phyloP scores from a whole-genome alignment of 116 monocot species.

The Trichopus zeylanicus region DNA sequence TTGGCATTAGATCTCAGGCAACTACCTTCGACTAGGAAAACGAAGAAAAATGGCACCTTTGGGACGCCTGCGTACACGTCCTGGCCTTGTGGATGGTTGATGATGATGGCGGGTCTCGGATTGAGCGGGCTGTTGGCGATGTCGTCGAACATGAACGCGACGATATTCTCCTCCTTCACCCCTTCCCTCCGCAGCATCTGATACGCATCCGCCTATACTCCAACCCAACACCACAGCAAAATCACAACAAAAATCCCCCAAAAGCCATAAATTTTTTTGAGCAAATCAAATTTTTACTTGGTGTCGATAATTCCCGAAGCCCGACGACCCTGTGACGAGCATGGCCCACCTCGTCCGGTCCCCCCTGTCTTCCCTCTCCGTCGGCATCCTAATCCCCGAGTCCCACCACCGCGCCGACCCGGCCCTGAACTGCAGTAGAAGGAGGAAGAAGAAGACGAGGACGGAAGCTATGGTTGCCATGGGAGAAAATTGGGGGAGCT shows the following conservation, averaged over 20 bases:
- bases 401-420: slow-evolving; percentile 13
- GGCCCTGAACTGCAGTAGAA: slow-evolving; percentile 2
- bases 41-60: slow-evolving; percentile 49
- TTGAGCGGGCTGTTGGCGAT: slow-evolving; percentile 68
- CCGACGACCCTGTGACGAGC: slow-evolving; percentile 78
- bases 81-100: slow-evolving; percentile 67
- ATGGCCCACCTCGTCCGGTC: slow-evolving; percentile 79
- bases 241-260: too few relatives aligned
- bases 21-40: too few relatives aligned
- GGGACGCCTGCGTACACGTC: slow-evolving; percentile 85
- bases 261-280: too few relatives aligned
- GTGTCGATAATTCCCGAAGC: slow-evolving; percentile 83
- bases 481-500: not conserved
- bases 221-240: not conserved
- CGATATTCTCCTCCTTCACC: slow-evolving; percentile 84
- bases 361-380: slow-evolving; percentile 19
- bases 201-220: slow-evolving; percentile 81
- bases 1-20: too few relatives aligned
- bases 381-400: slow-evolving; percentile 44
- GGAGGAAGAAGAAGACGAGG: not conserved
- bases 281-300: too few relatives aligned
- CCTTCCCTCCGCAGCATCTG: slow-evolving; percentile 70
- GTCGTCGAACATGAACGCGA: slow-evolving; percentile 94
- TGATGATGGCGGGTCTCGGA: slow-evolving; percentile 62
- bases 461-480: slow-evolving; percentile 4